Base-by-base conservation (phyloP, 2,329 filamentous ascomycete species). In the Epichloe elymi region DNA sequence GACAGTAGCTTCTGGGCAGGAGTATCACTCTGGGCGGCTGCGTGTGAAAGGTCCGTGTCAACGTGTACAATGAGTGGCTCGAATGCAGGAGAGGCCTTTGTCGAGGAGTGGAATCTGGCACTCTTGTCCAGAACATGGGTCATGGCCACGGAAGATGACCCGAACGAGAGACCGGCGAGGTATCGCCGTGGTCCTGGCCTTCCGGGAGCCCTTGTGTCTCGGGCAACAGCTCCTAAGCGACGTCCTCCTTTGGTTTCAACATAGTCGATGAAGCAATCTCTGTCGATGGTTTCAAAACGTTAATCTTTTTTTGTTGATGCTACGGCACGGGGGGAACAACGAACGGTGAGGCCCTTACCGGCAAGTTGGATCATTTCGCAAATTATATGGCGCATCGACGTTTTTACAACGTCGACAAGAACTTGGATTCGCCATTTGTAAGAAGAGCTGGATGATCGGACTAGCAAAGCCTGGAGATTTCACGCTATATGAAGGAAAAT, bases 91-190 rank as follows among this genome's bases (percentile, higher is more conserved):
- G 81, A 76, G 4, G 80, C 78, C 57, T 80, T 81, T 53, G 79
- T 82, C 42, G 75, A 71, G 40, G 76, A 73, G 63, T 91, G 85
- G 50, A 75, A 76, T 56, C 78, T 72, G 44, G 86, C 72, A 61
- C 88, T 86, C 54, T 76, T 70, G 64, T 87, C 78, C 50, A 97
- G 71, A 20, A 95, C 74, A 59, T 91, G 79, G 33, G 95, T 73
- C 42, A 98, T 72, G 14, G 82, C 79, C 14, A 85, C 75, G 0
- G 91, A 97, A 1, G 86, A 93, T 1, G 85, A 72, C 0, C 93
- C 91, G 60, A 88, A 83, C 0, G 90, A 95, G 2, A 96, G 71
- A 5, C 89, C 88, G 19, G 95, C 71, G 17, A 95, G 71, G 46
- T 95, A 78, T 49, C 62, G 61, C 40, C 64, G 65, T 11, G 63